phyloP scores from a whole-genome alignment of 208 protist species.

The Leishmania tropica region DNA sequence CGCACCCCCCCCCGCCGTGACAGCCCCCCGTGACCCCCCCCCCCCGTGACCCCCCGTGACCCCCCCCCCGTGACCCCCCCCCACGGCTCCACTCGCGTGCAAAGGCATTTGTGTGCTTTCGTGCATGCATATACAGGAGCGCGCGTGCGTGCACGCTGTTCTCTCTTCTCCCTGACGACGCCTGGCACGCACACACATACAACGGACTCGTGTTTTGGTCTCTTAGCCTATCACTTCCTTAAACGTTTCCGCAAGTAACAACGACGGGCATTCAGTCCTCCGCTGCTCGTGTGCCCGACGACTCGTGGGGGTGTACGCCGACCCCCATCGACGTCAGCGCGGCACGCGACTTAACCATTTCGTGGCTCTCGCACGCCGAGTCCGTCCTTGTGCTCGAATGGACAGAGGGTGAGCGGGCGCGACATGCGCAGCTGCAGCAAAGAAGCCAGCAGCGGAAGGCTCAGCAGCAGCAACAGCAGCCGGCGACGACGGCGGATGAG shows the following conservation, averaged over 20 bases:
- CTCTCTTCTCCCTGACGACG: not conserved
- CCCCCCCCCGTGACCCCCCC: too few relatives aligned
- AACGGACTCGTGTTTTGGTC: not conserved
- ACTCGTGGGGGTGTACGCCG: slow-evolving; percentile 27
- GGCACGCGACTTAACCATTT: slow-evolving; percentile 35
- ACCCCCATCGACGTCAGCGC: slow-evolving; percentile 32
- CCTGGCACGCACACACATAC: not conserved
- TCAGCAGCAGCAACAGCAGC: not conserved
- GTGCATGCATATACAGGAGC: too few relatives aligned
- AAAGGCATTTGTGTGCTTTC: not conserved
- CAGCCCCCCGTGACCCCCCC: too few relatives aligned
- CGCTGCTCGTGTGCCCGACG: slow-evolving; percentile 33
- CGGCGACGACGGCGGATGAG: not conserved
- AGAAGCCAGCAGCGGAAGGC: not conserved
- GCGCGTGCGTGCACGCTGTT: not conserved
- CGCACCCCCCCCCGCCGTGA: too few relatives aligned
- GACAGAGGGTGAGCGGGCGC: slow-evolving; percentile 8
- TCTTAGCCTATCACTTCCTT: not conserved
- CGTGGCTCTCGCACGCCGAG: slow-evolving; percentile 34
- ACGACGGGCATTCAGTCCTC: slow-evolving; percentile 37
- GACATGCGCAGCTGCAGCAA: not conserved
- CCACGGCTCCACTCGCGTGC: not conserved
- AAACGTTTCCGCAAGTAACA: not conserved
- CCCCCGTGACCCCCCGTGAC: too few relatives aligned
- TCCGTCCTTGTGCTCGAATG: slow-evolving; percentile 31